Evolutionary conservation across 768 basidiomycete genomes (phyloP).

Genomic region (Leccinum arenicola): DNA sequence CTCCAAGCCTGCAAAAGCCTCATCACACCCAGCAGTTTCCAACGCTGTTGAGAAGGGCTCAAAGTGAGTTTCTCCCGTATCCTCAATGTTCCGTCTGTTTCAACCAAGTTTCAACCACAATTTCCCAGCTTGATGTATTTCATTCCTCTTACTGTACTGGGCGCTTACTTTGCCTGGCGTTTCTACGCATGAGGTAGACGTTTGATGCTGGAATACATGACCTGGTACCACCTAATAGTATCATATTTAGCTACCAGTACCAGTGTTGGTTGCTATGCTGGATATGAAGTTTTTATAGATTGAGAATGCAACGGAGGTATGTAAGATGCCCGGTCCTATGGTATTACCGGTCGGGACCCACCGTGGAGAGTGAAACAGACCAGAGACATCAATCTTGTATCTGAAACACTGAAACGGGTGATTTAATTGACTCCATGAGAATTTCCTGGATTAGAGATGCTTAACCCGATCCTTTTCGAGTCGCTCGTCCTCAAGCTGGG

Average conservation of each 20-base stretch:
- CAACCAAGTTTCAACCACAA: neutral
- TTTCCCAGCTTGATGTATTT: slow-evolving; percentile 72
- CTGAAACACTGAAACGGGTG: neutral
- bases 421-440: neutral
- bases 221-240: neutral
- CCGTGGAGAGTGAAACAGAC: neutral
- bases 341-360: neutral
- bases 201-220: neutral
- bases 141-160: slow-evolving; percentile 73
- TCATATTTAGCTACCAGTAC: slow-evolving; percentile 13
- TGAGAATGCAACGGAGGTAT: neutral
- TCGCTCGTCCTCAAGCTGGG: slow-evolving; percentile 30
- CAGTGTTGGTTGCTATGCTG: slow-evolving; percentile 16
- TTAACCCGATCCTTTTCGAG: slow-evolving; percentile 15
- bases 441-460: neutral
- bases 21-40: slow-evolving; percentile 39
- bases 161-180: slow-evolving; percentile 87
- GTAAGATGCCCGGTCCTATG: neutral
- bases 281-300: slow-evolving; percentile 15
- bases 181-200: slow-evolving; percentile 46
- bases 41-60: slow-evolving; percentile 63
- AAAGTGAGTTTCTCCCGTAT: slow-evolving; percentile 44
- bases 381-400: neutral
- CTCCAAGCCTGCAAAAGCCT: slow-evolving; percentile 49
- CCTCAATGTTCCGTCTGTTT: neutral